A percentile compares a stretch with the other conserved stretches of the same genome.
Evolutionary conservation across 2,329 filamentous ascomycete genomes (phyloP).

Genomic region (Apiospora marii): DNA sequence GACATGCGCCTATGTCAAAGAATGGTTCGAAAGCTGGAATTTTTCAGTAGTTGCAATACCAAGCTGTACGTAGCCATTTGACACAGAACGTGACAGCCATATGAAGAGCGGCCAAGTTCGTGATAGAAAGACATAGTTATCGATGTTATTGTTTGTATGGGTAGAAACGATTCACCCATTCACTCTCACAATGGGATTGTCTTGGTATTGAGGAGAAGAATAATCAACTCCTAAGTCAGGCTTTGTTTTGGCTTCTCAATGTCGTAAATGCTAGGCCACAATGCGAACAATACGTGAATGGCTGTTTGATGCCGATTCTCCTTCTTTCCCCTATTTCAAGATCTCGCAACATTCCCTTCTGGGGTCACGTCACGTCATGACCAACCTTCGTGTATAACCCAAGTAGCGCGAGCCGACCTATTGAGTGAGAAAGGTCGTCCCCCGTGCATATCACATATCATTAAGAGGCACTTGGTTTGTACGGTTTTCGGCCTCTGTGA

Average conservation of each 20-base stretch:
- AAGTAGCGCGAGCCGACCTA: too few relatives aligned
- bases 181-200: constrained; percentile 2
- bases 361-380: too few relatives aligned
- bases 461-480: neutral
- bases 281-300: neutral
- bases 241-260: neutral
- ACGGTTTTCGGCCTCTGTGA: neutral
- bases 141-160: neutral
- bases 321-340: neutral
- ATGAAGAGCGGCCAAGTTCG: neutral
- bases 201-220: neutral
- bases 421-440: neutral
- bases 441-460: neutral
- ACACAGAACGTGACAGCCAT: neutral
- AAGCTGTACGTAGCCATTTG: neutral
- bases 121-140: neutral
- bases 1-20: neutral
- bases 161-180: neutral
- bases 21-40: neutral
- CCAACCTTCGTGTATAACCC: neutral
- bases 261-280: neutral
- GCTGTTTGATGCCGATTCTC: neutral
- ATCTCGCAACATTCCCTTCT: too few relatives aligned
- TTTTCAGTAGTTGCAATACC: neutral
- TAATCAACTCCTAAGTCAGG: neutral